Percentiles rank a stretch among this genome's conserved stretches.
phyloP scores from a whole-genome alignment of 257 asterid genomes.

The Pogostemon cablin region DNA sequence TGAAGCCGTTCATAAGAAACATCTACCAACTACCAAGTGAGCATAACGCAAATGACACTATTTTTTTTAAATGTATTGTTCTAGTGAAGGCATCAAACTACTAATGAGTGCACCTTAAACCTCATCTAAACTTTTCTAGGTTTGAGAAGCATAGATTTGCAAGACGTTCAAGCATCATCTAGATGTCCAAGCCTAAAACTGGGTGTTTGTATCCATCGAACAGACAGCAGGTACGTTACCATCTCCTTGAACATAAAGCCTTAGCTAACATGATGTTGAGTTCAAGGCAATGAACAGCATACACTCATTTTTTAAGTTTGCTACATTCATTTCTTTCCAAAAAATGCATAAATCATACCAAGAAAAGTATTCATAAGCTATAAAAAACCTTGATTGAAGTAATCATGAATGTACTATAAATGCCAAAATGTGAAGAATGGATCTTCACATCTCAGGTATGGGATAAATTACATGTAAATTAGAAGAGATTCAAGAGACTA shows the following conservation, averaged over 20 bases:
- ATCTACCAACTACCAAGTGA: not conserved
- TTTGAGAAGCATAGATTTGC: not conserved
- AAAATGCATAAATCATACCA: slow-evolving; percentile 2
- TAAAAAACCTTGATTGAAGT: not conserved
- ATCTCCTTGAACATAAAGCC: no score
- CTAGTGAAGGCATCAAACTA: slow-evolving; percentile 7
- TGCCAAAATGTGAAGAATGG: not conserved
- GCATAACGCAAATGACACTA: not conserved
- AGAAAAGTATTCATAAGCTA: slow-evolving; percentile 7
- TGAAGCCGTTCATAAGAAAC: slow-evolving; percentile 15
- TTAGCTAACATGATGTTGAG: not conserved
- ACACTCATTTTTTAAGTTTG: not conserved
- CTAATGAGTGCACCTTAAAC: slow-evolving; percentile 5
- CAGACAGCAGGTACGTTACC: no score
- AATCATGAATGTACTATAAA: slow-evolving; percentile 14
- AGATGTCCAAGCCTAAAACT: no score
- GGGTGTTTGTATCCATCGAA: no score
- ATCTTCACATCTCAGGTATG: slow-evolving; percentile 14
- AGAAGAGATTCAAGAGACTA: slow-evolving; percentile 15
- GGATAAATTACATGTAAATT: slow-evolving; percentile 13
- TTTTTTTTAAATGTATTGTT: slow-evolving; percentile 1
- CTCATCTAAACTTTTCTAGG: not conserved
- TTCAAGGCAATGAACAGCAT: not conserved
- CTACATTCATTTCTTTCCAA: not conserved
- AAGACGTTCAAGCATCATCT: no score